Percentiles rank a stretch among this genome's conserved stretches.
These are phyloP conservation scores for Aspergillus aculeatus DNA, from an alignment of 2,329 filamentous ascomycete species.

Conservation along the genomic window DNA sequence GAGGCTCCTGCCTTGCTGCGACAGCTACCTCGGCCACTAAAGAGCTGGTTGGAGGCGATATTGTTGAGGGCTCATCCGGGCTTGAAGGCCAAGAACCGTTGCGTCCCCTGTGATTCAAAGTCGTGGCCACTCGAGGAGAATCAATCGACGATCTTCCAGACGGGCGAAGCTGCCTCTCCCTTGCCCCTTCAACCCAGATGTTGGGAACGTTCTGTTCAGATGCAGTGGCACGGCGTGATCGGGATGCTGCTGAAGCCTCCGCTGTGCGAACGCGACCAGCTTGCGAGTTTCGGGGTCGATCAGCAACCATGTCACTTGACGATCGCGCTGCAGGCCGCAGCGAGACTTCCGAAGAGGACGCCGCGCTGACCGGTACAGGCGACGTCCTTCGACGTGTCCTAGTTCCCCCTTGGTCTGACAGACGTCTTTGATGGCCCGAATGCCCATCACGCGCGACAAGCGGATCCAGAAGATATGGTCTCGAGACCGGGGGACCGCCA, in stretches of 20 bases:
- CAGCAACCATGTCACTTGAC: slow-evolving; percentile 38
- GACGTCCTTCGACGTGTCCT: slow-evolving; percentile 33
- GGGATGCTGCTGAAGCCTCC: slow-evolving; percentile 23
- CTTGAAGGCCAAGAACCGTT: slow-evolving; percentile 10
- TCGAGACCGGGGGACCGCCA: slow-evolving; percentile 29
- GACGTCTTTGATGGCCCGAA: slow-evolving; percentile 33
- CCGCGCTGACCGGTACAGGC: slow-evolving; percentile 31
- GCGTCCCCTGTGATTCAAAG: slow-evolving; percentile 15
- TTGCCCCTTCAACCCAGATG: slow-evolving; percentile 22
- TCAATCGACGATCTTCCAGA: slow-evolving; percentile 24
- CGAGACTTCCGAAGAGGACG: slow-evolving; percentile 36
- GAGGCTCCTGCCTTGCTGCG: slow-evolving; percentile 22
- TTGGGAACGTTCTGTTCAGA: slow-evolving; percentile 32
- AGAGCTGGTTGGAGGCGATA: slow-evolving; percentile 12
- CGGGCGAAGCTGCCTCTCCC: slow-evolving; percentile 25
- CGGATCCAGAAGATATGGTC: slow-evolving; percentile 37
- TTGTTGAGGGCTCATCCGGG: slow-evolving; percentile 14
- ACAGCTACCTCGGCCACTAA: slow-evolving; percentile 14
- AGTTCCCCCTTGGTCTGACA: slow-evolving; percentile 36
- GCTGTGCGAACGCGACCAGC: slow-evolving; percentile 22
- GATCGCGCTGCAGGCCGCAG: slow-evolving; percentile 35
- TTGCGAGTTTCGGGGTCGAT: slow-evolving; percentile 30
- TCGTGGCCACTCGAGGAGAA: slow-evolving; percentile 23
- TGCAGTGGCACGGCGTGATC: slow-evolving; percentile 34
- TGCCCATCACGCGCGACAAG: slow-evolving; percentile 21